Conservation (phyloP, 2,329 filamentous ascomycete species). For the Monosporascus ibericus region DNA sequence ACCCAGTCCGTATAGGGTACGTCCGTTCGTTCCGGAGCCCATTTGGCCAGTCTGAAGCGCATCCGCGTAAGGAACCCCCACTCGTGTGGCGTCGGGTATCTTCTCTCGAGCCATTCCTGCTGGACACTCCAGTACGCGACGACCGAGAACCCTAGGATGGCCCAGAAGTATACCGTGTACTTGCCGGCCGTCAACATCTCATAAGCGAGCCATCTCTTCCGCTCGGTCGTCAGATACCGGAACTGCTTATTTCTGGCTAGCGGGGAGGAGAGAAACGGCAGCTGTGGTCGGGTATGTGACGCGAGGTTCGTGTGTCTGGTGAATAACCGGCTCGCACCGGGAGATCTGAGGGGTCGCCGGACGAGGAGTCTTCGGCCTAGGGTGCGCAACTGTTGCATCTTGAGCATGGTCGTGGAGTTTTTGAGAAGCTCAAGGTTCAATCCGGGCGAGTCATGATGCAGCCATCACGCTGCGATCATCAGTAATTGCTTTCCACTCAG, state of each 20-base stretch:
- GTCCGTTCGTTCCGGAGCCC: slow-evolving; percentile 50
- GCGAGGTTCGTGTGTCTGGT: slow-evolving; percentile 47
- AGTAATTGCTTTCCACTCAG: background rate
- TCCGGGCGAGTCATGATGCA: background rate
- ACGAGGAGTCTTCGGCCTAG: background rate
- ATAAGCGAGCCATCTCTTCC: slow-evolving; percentile 61
- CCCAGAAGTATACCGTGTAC: slow-evolving; percentile 61
- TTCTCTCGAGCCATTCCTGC: slow-evolving; percentile 69
- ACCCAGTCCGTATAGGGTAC: slow-evolving; percentile 61
- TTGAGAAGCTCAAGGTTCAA: background rate
- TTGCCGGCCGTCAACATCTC: slow-evolving; percentile 66
- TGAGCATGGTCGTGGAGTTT: background rate
- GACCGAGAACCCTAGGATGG: slow-evolving; percentile 52
- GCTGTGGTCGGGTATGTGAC: slow-evolving; percentile 35
- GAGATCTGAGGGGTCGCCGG: background rate
- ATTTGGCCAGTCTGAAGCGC: slow-evolving; percentile 58
- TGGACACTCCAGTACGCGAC: slow-evolving; percentile 60
- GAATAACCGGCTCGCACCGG: slow-evolving; percentile 37
- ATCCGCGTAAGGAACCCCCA: slow-evolving; percentile 70
- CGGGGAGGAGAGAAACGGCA: slow-evolving; percentile 46
- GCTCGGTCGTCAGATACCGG: slow-evolving; percentile 75
- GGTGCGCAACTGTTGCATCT: background rate
- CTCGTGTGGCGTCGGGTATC: slow-evolving; percentile 75
- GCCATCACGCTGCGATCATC: background rate
- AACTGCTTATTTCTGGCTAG: slow-evolving; percentile 43